These are phyloP conservation scores for Eucalyptus erythrocorys DNA, from an alignment of 345 rosid species.

Conservation along the genomic window DNA sequence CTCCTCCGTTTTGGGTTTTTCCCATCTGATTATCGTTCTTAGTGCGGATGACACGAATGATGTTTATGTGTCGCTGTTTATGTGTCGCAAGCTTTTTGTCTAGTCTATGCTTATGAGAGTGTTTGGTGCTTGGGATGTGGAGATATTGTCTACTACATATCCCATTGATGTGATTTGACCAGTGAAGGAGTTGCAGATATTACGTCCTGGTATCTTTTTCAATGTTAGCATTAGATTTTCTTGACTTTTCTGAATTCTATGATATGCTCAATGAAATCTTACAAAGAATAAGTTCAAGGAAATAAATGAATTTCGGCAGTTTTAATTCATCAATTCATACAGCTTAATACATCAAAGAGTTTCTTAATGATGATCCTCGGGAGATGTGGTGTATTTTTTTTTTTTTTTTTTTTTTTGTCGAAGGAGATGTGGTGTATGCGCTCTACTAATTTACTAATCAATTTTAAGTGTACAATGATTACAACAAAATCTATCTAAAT, in stretches of 20 bases:
- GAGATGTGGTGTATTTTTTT: too few relatives aligned
- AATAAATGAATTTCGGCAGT: neutral
- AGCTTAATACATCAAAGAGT: neutral
- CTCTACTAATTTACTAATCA: neutral
- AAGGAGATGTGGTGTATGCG: neutral
- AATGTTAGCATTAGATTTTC: neutral
- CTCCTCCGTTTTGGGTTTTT: slow-evolving; percentile 1
- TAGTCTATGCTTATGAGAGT: neutral
- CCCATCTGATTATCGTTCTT: neutral
- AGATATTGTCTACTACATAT: neutral
- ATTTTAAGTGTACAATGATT: neutral
- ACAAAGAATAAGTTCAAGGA: neutral
- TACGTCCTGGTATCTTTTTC: neutral
- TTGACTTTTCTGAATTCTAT: neutral
- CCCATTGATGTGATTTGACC: neutral
- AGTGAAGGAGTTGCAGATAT: neutral
- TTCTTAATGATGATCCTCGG: neutral
- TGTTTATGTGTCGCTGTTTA: too few relatives aligned
- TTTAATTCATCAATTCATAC: neutral
- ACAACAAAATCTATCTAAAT: neutral
- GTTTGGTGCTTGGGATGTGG: neutral
- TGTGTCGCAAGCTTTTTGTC: neutral
- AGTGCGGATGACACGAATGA: neutral
- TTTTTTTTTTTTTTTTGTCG: too few relatives aligned
- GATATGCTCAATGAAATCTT: neutral